These are phyloP conservation scores for Malbranchea zuffiana DNA, from an alignment of 2,329 filamentous ascomycete species.

Conservation along the genomic window DNA sequence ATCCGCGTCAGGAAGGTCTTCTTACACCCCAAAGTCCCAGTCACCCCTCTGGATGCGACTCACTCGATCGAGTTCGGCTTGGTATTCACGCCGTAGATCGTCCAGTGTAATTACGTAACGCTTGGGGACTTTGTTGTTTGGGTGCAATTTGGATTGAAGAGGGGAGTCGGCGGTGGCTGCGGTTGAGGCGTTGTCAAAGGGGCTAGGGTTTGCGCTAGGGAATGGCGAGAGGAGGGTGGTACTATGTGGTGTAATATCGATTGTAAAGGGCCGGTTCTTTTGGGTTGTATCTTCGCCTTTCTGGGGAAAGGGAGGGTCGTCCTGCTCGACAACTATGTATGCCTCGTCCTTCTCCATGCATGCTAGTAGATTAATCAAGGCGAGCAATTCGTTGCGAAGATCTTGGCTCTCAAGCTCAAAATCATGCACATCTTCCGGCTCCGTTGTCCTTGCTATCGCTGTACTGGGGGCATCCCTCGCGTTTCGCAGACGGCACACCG, in stretches of 20 bases:
- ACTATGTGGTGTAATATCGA: too few relatives aligned
- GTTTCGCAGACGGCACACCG: slow-evolving; percentile 42
- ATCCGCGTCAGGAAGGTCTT: too few relatives aligned
- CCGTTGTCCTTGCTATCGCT: slow-evolving; percentile 19
- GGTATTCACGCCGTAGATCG: slow-evolving; percentile 79
- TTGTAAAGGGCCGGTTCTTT: neutral
- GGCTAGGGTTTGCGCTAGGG: too few relatives aligned
- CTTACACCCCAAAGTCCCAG: slow-evolving; percentile 56
- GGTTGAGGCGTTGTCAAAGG: too few relatives aligned
- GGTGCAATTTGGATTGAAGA: too few relatives aligned
- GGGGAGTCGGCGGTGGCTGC: too few relatives aligned
- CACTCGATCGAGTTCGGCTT: slow-evolving; percentile 77
- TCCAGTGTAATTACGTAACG: slow-evolving; percentile 81
- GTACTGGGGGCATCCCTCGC: slow-evolving; percentile 25
- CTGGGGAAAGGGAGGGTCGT: too few relatives aligned
- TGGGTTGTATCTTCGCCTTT: too few relatives aligned
- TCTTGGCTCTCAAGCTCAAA: slow-evolving; percentile 44
- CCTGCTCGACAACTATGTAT: slow-evolving; percentile 54
- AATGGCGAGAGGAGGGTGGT: too few relatives aligned
- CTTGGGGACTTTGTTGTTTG: too few relatives aligned
- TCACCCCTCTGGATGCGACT: slow-evolving; percentile 80
- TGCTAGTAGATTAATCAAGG: slow-evolving; percentile 83
- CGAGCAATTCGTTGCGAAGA: slow-evolving; percentile 61
- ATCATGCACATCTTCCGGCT: slow-evolving; percentile 28
- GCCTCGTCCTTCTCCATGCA: slow-evolving; percentile 73